Evolutionary conservation across 768 basidiomycete species (phyloP).

Genomic region (Coprinopsis marcescibilis): DNA sequence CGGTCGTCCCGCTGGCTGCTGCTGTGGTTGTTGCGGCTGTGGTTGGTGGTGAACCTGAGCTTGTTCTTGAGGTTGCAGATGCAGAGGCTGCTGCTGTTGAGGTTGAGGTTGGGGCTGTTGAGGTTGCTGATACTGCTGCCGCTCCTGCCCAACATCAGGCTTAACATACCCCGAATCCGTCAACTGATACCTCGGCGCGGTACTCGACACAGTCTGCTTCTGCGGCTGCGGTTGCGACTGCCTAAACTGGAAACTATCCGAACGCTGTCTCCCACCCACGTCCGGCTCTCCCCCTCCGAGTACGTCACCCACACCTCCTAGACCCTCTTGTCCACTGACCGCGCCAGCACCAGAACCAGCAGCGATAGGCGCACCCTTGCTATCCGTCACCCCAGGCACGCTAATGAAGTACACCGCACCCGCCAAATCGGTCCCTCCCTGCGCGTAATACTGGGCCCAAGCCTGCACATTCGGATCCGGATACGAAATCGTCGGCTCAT

Average conservation of each 20-base stretch:
- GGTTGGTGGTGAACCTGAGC: too few species aligned
- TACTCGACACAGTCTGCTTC: neutral
- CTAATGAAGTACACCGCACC: conserved; percentile 79
- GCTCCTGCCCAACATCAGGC: neutral
- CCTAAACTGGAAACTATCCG: conserved; percentile 8
- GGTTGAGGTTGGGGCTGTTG: conserved; percentile 18
- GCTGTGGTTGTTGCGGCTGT: conserved; percentile 9
- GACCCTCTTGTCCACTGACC: conserved; percentile 12
- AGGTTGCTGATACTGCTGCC: neutral
- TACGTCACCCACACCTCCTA: neutral
- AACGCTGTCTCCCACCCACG: neutral
- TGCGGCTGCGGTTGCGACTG: conserved; percentile 10
- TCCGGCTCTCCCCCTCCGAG: neutral
- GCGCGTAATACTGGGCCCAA: conserved; percentile 82
- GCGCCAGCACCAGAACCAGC: conserved; percentile 7
- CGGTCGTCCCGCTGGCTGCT: conserved; percentile 18
- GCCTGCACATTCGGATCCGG: conserved; percentile 78
- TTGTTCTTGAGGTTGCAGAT: too few species aligned
- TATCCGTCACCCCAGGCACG: conserved; percentile 67
- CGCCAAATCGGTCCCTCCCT: conserved; percentile 67
- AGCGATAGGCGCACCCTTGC: conserved; percentile 16
- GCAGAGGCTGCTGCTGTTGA: too few species aligned
- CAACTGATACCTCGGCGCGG: conserved; percentile 7
- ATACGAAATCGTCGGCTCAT: conserved; percentile 63
- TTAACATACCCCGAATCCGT: conserved; percentile 7